Conservation (phyloP, 2,329 filamentous ascomycete genomes). For the Scopulariopsis brevicaulis region DNA sequence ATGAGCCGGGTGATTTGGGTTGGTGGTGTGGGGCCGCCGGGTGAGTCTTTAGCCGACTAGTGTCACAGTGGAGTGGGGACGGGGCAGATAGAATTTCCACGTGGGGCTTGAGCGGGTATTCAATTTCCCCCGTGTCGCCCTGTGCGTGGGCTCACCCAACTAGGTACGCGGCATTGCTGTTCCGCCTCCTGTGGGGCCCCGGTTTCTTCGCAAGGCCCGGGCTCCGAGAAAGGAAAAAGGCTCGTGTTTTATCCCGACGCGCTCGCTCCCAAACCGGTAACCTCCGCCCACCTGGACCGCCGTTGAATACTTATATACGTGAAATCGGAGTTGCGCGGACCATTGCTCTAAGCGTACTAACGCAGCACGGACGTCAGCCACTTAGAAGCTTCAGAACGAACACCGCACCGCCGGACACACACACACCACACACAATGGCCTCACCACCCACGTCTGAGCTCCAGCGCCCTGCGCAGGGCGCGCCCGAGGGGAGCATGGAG, state of each 20-base stretch:
- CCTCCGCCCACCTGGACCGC: too few species aligned
- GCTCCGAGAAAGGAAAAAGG: too few species aligned
- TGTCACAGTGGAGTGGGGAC: not conserved
- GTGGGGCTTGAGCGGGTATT: not conserved
- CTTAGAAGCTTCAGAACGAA: not conserved
- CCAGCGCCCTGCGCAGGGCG: not conserved
- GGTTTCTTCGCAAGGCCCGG: too few species aligned
- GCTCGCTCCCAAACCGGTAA: too few species aligned
- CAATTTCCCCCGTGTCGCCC: not conserved
- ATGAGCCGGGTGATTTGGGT: not conserved
- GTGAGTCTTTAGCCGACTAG: not conserved
- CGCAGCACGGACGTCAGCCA: not conserved
- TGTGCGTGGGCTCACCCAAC: not conserved
- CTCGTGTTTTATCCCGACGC: too few species aligned
- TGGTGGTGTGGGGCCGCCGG: not conserved
- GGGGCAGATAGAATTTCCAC: not conserved
- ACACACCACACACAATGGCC: not conserved
- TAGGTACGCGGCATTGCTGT: not conserved
- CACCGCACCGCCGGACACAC: not conserved
- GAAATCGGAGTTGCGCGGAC: too few species aligned
- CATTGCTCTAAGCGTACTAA: not conserved
- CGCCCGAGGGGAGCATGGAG: conserved; percentile 4
- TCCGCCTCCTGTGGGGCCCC: not conserved
- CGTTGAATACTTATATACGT: not conserved
- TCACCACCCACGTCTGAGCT: not conserved